Evolutionary conservation across 2,329 filamentous ascomycete species (phyloP).

Genomic region (Knufia fluminis): DNA sequence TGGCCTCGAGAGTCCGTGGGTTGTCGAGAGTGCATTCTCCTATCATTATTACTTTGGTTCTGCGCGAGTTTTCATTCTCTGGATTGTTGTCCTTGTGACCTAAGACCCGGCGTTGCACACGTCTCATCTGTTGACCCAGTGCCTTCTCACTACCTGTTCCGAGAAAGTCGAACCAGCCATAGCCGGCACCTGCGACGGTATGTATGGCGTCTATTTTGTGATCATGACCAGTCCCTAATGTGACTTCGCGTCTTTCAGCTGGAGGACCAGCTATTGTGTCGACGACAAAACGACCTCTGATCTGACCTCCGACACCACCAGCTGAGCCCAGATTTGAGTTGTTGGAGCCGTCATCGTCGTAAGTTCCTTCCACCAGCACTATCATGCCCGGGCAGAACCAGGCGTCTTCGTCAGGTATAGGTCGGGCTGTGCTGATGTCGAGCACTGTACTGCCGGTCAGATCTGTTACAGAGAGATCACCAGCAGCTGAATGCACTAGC

Average conservation of each 20-base stretch:
- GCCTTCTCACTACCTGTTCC: conserved; percentile 84
- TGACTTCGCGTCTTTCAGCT: conserved; percentile 71
- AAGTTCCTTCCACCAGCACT: conserved; percentile 87
- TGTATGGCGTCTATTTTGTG: conserved; percentile 25
- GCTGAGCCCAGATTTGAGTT: conserved; percentile 57
- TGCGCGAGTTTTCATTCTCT: conserved; percentile 22
- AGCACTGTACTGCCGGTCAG: conserved; percentile 78
- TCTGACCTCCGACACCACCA: conserved; percentile 70
- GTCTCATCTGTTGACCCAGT: conserved; percentile 71
- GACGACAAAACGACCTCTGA: conserved; percentile 84
- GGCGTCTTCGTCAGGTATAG: conserved; percentile 73
- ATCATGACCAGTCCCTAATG: conserved; percentile 59
- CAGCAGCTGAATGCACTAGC: conserved; percentile 65
- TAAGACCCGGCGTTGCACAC: conserved; percentile 64
- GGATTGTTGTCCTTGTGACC: conserved; percentile 26
- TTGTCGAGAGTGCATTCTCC: conserved; percentile 82
- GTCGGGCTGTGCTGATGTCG: conserved; percentile 69
- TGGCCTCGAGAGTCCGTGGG: conserved; percentile 67
- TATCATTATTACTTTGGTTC: conserved; percentile 59
- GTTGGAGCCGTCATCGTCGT: conserved; percentile 79
- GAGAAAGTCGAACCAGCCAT: conserved; percentile 96
- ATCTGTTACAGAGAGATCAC: conserved; percentile 73
- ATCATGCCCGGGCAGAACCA: conserved; percentile 97
- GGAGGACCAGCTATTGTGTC: conserved; percentile 89
- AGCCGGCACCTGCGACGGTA: conserved; percentile 56